Base-by-base conservation (phyloP, 495 filamentous ascomycete species). In the Aspergillus asperescens region DNA sequence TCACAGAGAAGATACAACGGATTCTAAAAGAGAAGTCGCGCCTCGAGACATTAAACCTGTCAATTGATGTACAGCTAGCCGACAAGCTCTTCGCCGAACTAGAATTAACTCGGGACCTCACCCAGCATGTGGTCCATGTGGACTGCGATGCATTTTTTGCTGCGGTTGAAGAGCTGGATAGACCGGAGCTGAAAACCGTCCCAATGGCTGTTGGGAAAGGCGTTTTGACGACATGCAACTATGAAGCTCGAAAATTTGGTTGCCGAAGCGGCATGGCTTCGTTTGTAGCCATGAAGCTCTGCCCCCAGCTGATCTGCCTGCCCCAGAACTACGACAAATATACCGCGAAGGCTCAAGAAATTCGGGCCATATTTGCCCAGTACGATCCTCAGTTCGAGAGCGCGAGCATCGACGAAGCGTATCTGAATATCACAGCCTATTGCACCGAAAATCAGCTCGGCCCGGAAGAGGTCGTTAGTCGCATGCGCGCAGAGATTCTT, bases 121-220 rank as follows among this genome's bases (percentile, higher is more conserved):
- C 80, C 10, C 93, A 96, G 63, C 72, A 80, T 41, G 80, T 97
- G 22, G 84, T 96, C 0, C 93, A 99, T 64, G 77, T 99, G 25
- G 93, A 99, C 68, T 99, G 93, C 66, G 93, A 99, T 72, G 93
- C 94, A 16, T 99, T 99, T 72, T 99, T 91, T 62, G 93, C 93
- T 0, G 88, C 91, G 1, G 94, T 97, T 7, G 93, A 97, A 66
- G 89, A 88, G 60, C 79, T 99, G 22, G 90, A 96, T 64, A 77
- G 87, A 5, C 94, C 93, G 0, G 91, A 96, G 60, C 79, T 99
- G 25, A 87, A 87, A 52, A 77, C 90, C 44, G 77, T 96, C 1
- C 93, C 93, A 1, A 95, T 99, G 73, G 90, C 93, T 0, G 93
- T 97, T 0, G 93, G 93, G 10, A 84, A 85, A 54, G 92, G 93